Evolutionary conservation across 2,329 filamentous ascomycete species (phyloP), one percentile per base, ranked within the genome.

Genomic region (Laburnicola sp.): DNA sequence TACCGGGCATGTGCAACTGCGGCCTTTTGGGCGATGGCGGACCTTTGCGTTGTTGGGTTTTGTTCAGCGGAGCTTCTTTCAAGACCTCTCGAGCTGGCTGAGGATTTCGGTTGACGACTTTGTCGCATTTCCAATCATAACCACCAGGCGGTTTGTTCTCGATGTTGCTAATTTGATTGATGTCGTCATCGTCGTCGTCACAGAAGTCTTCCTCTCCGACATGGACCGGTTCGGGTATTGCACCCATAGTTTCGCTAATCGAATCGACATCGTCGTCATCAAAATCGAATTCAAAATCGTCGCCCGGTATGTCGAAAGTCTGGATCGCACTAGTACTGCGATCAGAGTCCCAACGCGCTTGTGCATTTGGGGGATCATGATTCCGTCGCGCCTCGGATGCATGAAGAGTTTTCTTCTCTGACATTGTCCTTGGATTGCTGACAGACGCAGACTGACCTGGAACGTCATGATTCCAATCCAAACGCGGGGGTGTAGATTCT

Each of bases 161-260:
- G 35, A 77, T 63, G 44, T 76, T 71, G 35, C 74, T 70, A 7
- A 76, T 72, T 36, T 75, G 61, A 46, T 78, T 69, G 28, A 69
- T 66, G 57, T 70, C 66, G 2, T 70, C 65, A 41, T 72, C 65
- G n/a, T 67, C 61, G 16, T 70, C 66, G 22, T 61, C 55, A 30
- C 62, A 63, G 36, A 67, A 66, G 7, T 68, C 65, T 23, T 67
- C 68, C 2, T 69, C 61, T 25, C 55, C 54, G 16, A 39, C 34
- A 31, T 48, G 36, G 9, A 31, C 47, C 35, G 52, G 51, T 9
- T 37, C 28, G 10, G 52, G 49, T 4, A 57, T 57, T 8, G 37
- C 48, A 7, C 56, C 66, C 65, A 68, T 68, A 25, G 57, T 54
- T 23, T 50, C 50, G n/a, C 34, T 54, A 41, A 63, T 66, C 5